phyloP scores from a whole-genome alignment of 768 basidiomycete species.

The Guyanaporus albipodus region DNA sequence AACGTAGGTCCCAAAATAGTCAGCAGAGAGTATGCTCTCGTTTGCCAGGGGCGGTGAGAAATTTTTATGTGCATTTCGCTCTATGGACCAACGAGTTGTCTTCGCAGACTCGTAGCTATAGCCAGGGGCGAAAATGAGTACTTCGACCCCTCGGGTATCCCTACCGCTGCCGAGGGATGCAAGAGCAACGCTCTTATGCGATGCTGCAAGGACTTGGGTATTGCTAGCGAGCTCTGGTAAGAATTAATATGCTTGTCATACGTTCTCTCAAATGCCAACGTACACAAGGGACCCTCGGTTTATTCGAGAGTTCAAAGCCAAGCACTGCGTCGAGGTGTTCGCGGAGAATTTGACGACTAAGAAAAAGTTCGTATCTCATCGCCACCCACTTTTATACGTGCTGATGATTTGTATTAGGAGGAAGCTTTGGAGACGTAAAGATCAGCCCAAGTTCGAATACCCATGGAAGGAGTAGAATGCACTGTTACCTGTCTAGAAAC shows the following conservation, averaged over 20 bases:
- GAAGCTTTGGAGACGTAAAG: conserved; percentile 88
- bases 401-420: conserved; percentile 48
- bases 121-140: conserved; percentile 96
- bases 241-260: conserved; percentile 12
- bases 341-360: conserved; percentile 81
- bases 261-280: not conserved
- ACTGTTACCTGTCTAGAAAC: conserved; percentile 8
- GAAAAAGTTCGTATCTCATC: conserved; percentile 67
- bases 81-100: not conserved
- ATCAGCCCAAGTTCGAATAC: conserved; percentile 81
- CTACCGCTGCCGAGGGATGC: conserved; percentile 92
- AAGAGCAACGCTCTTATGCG: conserved; percentile 98
- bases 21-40: conserved; percentile 90
- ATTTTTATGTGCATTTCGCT: not conserved
- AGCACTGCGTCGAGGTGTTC: conserved; percentile 82
- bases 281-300: conserved; percentile 85
- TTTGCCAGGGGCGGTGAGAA: conserved; percentile 83
- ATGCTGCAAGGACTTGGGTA: conserved; percentile 93
- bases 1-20: conserved; percentile 86
- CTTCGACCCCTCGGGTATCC: conserved; percentile 85
- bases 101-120: conserved; percentile 73
- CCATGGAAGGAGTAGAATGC: conserved; percentile 72
- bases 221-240: conserved; percentile 95
- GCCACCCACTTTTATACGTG: not conserved
- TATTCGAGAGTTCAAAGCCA: conserved; percentile 86